Percentiles rank a stretch among this genome's conserved stretches.
phyloP scores from a whole-genome alignment of 106 monocot species.

The Gastrodia elata region DNA sequence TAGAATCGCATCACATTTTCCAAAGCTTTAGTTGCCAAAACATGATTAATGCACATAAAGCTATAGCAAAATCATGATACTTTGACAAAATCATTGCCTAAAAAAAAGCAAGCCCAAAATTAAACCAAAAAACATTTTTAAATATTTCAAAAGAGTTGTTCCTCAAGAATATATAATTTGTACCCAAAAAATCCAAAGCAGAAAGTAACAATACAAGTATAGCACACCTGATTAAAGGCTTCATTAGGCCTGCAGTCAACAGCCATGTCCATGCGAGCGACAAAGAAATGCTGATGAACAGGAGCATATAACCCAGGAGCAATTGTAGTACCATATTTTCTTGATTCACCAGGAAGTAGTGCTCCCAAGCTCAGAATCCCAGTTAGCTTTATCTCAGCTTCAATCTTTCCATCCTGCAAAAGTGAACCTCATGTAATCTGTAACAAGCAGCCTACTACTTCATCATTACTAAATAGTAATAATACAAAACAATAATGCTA shows the following conservation, averaged over 20 bases:
- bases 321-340: slow-evolving; percentile 92
- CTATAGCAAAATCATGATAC: neutral
- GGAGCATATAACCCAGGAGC: slow-evolving; percentile 93
- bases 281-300: slow-evolving; percentile 95
- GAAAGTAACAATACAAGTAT: neutral
- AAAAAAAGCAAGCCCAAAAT: neutral
- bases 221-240: slow-evolving; percentile 62
- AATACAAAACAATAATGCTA: neutral
- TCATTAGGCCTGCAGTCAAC: slow-evolving; percentile 81
- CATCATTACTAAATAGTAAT: neutral
- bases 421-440: neutral
- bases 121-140: neutral
- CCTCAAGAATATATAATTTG: neutral
- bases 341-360: slow-evolving; percentile 63
- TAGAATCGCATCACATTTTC: neutral
- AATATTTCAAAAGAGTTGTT: neutral
- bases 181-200: neutral
- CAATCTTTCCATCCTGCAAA: slow-evolving; percentile 86
- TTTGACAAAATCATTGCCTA: neutral
- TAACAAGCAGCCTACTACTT: neutral
- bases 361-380: slow-evolving; percentile 92
- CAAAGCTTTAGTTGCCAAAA: neutral
- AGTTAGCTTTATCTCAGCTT: slow-evolving; percentile 88
- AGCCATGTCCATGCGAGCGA: slow-evolving; percentile 97
- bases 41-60: neutral